Conservation (phyloP, 768 basidiomycete genomes). For the Xerocomellus intermedius region DNA sequence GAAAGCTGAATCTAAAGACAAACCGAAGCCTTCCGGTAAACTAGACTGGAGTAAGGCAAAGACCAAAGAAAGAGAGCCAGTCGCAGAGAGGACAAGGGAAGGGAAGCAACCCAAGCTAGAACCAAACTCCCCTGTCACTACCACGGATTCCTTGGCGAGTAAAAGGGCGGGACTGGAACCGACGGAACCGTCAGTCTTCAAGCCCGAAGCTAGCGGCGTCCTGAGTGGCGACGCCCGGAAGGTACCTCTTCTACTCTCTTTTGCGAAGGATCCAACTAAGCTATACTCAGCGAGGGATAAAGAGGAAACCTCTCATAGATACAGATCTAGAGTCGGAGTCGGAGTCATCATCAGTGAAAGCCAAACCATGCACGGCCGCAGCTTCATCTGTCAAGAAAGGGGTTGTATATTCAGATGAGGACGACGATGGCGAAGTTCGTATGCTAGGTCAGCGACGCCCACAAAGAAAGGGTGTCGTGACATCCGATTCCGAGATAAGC, state of each 20-base stretch:
- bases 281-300: conserved; percentile 34
- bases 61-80: conserved; percentile 36
- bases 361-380: conserved; percentile 7
- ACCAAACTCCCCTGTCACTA: background rate
- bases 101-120: conserved; percentile 21
- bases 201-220: background rate
- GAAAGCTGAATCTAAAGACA: conserved; percentile 26
- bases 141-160: background rate
- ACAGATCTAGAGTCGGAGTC: conserved; percentile 29
- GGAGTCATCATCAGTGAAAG: conserved; percentile 1
- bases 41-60: conserved; percentile 64
- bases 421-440: conserved; percentile 47
- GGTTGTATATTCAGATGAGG: conserved; percentile 52
- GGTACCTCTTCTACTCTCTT: conserved; percentile 2
- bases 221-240: background rate
- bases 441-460: conserved; percentile 24
- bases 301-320: conserved; percentile 43
- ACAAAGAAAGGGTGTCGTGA: conserved; percentile 36
- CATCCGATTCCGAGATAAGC: conserved; percentile 45
- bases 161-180: background rate
- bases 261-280: conserved; percentile 5
- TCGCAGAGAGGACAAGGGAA: conserved; percentile 8
- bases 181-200: background rate
- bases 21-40: conserved; percentile 43
- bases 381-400: conserved; percentile 41